A percentile compares a stretch with the other conserved stretches of the same genome.
These are phyloP conservation scores for Botryotinia convoluta DNA, from an alignment of 2,329 filamentous ascomycete species.

Conservation along the genomic window DNA sequence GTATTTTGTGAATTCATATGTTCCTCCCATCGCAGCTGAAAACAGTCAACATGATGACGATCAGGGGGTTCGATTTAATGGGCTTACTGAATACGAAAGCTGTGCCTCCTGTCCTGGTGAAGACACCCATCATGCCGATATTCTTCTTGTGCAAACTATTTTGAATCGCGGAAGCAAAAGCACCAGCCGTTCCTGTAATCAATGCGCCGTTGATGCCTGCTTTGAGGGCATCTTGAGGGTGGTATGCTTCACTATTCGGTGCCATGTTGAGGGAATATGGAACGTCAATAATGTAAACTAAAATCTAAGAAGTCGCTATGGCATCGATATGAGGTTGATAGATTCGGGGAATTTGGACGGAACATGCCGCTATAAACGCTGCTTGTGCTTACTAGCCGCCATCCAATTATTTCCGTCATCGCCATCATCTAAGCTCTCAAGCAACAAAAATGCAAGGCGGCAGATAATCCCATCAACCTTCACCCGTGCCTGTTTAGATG, in stretches of 20 bases:
- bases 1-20: constrained; percentile 63
- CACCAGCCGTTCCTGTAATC: constrained; percentile 64
- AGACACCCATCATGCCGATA: constrained; percentile 74
- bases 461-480: not conserved
- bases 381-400: constrained; percentile 3
- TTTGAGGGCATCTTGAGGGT: constrained; percentile 72
- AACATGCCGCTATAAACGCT: constrained; percentile 18
- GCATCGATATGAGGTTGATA: constrained; percentile 23
- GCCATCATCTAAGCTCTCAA: not conserved
- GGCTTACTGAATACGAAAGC: constrained; percentile 62
- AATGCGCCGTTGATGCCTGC: constrained; percentile 62
- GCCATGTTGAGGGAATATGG: constrained; percentile 44
- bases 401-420: constrained; percentile 13
- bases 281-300: not conserved
- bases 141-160: constrained; percentile 85
- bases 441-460: constrained; percentile 7
- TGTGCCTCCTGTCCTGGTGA: constrained; percentile 74
- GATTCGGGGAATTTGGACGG: constrained; percentile 11
- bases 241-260: constrained; percentile 54
- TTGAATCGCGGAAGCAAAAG: constrained; percentile 74
- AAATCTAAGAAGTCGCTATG: not conserved
- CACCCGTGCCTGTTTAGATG: constrained; percentile 7
- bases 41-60: constrained; percentile 20
- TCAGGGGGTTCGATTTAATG: not conserved
- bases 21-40: constrained; percentile 64